Conservation (phyloP, 306 rosid genomes). For the Castanea crenata region DNA sequence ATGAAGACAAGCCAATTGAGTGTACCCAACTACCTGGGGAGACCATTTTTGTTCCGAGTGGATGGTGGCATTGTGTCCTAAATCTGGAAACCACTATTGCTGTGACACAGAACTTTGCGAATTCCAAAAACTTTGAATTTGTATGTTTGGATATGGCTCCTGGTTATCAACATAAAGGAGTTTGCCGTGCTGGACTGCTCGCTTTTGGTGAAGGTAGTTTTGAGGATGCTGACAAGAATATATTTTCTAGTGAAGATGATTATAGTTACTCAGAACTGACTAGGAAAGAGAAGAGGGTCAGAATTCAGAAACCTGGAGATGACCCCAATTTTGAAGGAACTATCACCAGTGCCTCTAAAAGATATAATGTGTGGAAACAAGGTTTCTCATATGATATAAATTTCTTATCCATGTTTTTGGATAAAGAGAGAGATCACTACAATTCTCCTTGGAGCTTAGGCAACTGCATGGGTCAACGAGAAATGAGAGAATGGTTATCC, state of each 20-base stretch:
- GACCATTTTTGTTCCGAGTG: conserved; percentile 95
- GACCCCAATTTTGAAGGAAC: conserved; percentile 29
- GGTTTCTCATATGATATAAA: conserved; percentile 82
- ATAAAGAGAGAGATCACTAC: conserved; percentile 87
- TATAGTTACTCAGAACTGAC: conserved; percentile 39
- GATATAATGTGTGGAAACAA: conserved; percentile 55
- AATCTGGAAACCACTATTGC: conserved; percentile 93
- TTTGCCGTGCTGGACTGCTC: conserved; percentile 93
- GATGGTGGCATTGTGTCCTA: conserved; percentile 99
- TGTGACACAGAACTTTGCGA: conserved; percentile 90
- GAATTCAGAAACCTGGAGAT: conserved; percentile 51
- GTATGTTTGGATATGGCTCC: conserved; percentile 99
- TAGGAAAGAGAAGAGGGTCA: conserved; percentile 75
- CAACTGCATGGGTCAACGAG: conserved; percentile 90
- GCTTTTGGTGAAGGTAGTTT: conserved; percentile 66
- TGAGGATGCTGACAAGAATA: conserved; percentile 42
- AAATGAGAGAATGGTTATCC: conserved; percentile 90
- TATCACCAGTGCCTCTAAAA: conserved; percentile 40
- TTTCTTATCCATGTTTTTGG: conserved; percentile 75
- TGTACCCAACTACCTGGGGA: conserved; percentile 97
- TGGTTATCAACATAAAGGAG: conserved; percentile 95
- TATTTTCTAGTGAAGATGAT: conserved; percentile 26
- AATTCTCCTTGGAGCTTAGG: conserved; percentile 84
- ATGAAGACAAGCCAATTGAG: conserved; percentile 96
- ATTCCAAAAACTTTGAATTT: conserved; percentile 83